Base-by-base conservation (phyloP, 176 grass and related monocot genomes). In the Ananas comosus region DNA sequence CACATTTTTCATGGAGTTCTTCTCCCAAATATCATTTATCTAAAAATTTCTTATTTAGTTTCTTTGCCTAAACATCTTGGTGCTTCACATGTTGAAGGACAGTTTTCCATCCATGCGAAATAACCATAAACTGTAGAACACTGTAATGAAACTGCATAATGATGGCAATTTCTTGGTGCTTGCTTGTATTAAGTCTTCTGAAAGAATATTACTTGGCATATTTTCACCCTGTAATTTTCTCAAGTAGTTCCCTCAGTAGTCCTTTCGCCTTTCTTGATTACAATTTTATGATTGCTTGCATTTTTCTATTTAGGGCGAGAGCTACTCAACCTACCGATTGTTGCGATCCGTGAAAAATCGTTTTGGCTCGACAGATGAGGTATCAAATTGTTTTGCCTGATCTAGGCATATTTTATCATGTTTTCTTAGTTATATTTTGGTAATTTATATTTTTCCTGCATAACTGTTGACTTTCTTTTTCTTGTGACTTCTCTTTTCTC, bases 331-430 rank as follows among this genome's bases (percentile, higher is more conserved):
- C 48, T 88, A 92, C 85, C 81, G 89, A 63, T 58, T 97, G 17
- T 63, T 97, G 74, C 79, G 89, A 61, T 87, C 93, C 1, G 93
- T 92, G 53, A 97, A 97, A 72, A 97, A 97, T 78, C 83, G 93
- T 51, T 97, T 92, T 0, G 93, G 93, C 79, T 90, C 93, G 64
- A 87, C 89, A 0, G 93, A 97, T 72, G 93, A 97, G 88, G 89
- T 97, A 83, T 51, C 21, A 22, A 22, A 61, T 61, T n/a, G 10
- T 61, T 61, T 61, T 19, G 9, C 56, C 5, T 61, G 21, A 61
- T 61, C 21, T 6, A 61, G 56, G 1, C 56, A 5, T 7, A n/a
- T 56, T 56, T 56, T 13, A 61, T 61, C 21, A 9, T 18, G 21
- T 61, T 61, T 61, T 61, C 17, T 61, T 61, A 19, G 56, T 21